A percentile compares a stretch with the other conserved stretches of the same genome.
Evolutionary conservation across 805 yeast species (phyloP).

Genomic region (Barnettozyma populi): DNA sequence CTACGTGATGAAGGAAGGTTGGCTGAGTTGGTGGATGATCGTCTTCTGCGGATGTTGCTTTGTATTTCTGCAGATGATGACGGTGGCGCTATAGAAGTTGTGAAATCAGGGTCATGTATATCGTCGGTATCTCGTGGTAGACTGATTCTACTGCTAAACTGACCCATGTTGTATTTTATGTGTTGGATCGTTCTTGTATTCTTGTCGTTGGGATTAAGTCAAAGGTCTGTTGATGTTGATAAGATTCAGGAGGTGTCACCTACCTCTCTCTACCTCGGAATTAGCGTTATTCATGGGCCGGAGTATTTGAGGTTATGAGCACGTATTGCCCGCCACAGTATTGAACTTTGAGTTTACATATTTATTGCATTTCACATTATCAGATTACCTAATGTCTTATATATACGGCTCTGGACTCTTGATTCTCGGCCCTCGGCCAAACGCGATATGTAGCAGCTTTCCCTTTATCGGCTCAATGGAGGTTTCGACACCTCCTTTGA

Average conservation of each 20-base stretch:
- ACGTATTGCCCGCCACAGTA: too few species aligned
- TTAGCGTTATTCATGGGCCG: too few species aligned
- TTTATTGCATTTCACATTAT: too few species aligned
- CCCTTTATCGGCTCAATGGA: neutral
- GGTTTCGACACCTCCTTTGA: neutral
- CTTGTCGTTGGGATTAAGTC: too few species aligned
- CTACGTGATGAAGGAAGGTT: constrained; percentile 18
- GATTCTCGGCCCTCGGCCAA: neutral
- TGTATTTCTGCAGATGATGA: neutral
- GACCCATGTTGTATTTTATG: neutral
- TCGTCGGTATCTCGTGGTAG: neutral
- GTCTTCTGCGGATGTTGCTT: constrained; percentile 19
- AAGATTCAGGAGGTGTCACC: too few species aligned
- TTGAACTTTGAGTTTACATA: too few species aligned
- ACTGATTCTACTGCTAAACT: neutral
- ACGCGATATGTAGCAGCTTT: neutral
- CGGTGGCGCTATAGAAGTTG: neutral
- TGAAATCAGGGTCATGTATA: neutral
- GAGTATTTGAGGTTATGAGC: too few species aligned
- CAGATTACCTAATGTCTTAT: too few species aligned
- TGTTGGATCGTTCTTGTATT: neutral
- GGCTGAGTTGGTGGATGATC: constrained; percentile 17
- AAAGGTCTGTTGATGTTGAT: too few species aligned
- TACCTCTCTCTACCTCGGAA: too few species aligned
- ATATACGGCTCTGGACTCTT: too few species aligned